These are phyloP conservation scores for Lobosporangium transversale DNA, from an alignment of 192 early-diverging fungal genomes.

Conservation along the genomic window DNA sequence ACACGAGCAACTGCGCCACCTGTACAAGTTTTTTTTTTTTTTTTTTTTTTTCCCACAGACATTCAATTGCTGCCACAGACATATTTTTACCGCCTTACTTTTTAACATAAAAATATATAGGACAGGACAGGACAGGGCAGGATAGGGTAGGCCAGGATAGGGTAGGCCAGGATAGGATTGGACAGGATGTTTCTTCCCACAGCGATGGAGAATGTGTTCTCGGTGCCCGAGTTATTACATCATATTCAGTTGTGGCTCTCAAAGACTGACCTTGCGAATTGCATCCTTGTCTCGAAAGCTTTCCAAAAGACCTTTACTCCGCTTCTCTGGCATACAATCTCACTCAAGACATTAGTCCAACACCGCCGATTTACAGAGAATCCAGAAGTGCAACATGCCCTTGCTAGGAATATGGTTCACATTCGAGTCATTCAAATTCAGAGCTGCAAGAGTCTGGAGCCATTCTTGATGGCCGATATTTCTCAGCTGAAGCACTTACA, in stretches of 20 bases:
- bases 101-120: no score
- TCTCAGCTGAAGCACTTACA: slow-evolving; percentile 2
- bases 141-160: no score
- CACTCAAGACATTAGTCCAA: slow-evolving; percentile 10
- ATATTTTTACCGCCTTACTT: no score
- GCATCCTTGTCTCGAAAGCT: background rate
- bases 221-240: no score
- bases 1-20: no score
- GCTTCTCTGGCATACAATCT: slow-evolving; percentile 13
- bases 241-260: background rate
- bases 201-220: no score
- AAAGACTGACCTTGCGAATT: slow-evolving; percentile 2
- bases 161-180: no score
- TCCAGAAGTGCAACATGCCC: slow-evolving; percentile 6
- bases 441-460: slow-evolving; percentile 10
- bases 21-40: no score
- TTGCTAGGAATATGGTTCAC: background rate
- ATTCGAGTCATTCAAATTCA: background rate
- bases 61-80: no score
- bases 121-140: no score
- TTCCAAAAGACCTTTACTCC: background rate
- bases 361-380: slow-evolving; percentile 12
- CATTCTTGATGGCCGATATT: slow-evolving; percentile 1
- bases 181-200: no score
- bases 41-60: no score